phyloP scores from a whole-genome alignment of 1,139 yeast genomes.

The Hyphopichia fennica region DNA sequence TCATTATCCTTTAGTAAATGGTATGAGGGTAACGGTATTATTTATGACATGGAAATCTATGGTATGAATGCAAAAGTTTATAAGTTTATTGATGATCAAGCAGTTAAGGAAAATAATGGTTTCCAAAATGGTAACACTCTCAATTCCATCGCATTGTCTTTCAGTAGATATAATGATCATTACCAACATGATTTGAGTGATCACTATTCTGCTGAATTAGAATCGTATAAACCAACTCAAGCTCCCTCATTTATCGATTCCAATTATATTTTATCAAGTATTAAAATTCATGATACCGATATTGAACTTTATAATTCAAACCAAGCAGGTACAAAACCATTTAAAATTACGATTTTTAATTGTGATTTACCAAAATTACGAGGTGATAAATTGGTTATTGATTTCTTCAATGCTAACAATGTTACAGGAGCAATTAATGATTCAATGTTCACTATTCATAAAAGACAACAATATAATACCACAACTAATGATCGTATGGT shows the following conservation, averaged over 20 bases:
- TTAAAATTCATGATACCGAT: slow-evolving; percentile 57
- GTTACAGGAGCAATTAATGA: slow-evolving; percentile 74
- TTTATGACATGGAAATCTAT: slow-evolving; percentile 58
- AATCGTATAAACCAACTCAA: slow-evolving; percentile 7
- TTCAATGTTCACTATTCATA: slow-evolving; percentile 72
- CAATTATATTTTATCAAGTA: slow-evolving; percentile 49
- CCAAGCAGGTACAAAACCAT: slow-evolving; percentile 24
- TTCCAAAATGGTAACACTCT: neutral
- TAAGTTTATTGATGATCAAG: slow-evolving; percentile 10
- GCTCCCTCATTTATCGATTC: slow-evolving; percentile 24
- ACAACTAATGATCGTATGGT: slow-evolving; percentile 37
- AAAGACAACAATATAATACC: slow-evolving; percentile 36
- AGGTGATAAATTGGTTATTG: slow-evolving; percentile 58
- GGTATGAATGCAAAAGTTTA: slow-evolving; percentile 60
- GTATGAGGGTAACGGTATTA: slow-evolving; percentile 67
- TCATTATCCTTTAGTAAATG: slow-evolving; percentile 67
- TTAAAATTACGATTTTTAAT: slow-evolving; percentile 59
- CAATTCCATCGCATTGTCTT: slow-evolving; percentile 3
- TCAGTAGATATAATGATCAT: slow-evolving; percentile 20
- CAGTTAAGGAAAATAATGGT: neutral
- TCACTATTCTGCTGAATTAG: slow-evolving; percentile 19
- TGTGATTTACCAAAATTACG: slow-evolving; percentile 64
- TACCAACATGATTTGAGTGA: slow-evolving; percentile 35
- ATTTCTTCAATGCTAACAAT: slow-evolving; percentile 66
- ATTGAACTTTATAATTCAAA: slow-evolving; percentile 41